Base-by-base conservation (phyloP, 164 flowering plant species). In the Vitis riparia region DNA sequence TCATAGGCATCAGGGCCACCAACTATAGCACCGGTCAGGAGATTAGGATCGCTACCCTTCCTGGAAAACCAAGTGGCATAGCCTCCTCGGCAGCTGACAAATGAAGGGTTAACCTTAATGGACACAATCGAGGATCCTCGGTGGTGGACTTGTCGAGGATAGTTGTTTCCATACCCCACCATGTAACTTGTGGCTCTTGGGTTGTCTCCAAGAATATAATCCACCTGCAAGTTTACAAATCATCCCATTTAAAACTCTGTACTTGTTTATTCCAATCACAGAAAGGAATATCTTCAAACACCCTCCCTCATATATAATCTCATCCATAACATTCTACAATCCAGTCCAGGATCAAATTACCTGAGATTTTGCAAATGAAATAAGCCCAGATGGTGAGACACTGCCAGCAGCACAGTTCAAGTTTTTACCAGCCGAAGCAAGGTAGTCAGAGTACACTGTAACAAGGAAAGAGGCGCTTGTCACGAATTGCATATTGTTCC, bases 1-100 rank as follows among this genome's bases (percentile, higher is more conserved):
- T 94, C 98, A 37, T 93, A 90, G 11, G 90, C 94, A 88, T 91
- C 97, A 60, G 99, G 99, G 0, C 99, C 99, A 23, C 99, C 98
- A 62, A 94, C 99, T 69, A 93, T 49, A 2, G 99, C 99, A 64
- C 98, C 99, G 8, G 75, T 77, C 9, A 93, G 89, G 15, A 91
- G 77, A 79, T 94, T 94, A 0, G 99, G 98, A 53, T 94, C 98
- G 51, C 91, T 90, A 12, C 75, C 86, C 69, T 94, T 89, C 63
- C 91, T 77, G 76, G 81, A 76, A 56, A 52, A 94, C 97, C 98
- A 94, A 62, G 89, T 87, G 15, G 89, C 86, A 75, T 94, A 94
- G 1, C 98, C 98, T 59, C 88, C 94, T 8, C 94, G 75, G 93
- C 98, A 94, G 67, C 78, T 85, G 19, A 94, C 89, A 65, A 94